Evolutionary conservation across 306 rosid species (phyloP).

Genomic region (Mimosa bimucronata): DNA sequence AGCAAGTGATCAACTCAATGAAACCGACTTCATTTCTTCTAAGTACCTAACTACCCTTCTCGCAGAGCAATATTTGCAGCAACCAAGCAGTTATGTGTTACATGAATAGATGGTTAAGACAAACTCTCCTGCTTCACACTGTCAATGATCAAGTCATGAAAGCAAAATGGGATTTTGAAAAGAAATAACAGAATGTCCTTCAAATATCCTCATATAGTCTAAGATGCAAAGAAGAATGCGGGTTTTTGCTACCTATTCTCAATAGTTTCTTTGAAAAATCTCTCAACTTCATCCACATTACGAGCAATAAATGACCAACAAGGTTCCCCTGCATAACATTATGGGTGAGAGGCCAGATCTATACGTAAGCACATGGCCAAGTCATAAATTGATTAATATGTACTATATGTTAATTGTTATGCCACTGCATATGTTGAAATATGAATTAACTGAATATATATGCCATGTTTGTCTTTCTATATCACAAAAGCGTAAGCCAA

Average conservation of each 20-base stretch:
- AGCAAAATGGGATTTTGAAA: conserved; percentile 2
- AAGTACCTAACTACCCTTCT: background rate
- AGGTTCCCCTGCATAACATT: conserved; percentile 71
- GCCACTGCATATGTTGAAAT: too few relatives aligned
- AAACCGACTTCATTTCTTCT: background rate
- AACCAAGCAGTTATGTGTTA: conserved; percentile 1
- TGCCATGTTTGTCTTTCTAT: too few relatives aligned
- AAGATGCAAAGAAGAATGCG: conserved; percentile 5
- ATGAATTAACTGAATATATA: too few relatives aligned
- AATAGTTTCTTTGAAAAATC: conserved; percentile 80
- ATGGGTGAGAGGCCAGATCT: conserved; percentile 23
- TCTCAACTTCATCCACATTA: conserved; percentile 81
- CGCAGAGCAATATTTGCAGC: background rate
- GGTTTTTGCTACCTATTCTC: conserved; percentile 72
- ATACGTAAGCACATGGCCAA: conserved; percentile 18
- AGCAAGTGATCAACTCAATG: background rate
- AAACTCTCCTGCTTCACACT: conserved; percentile 31
- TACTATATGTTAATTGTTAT: conserved; percentile 15
- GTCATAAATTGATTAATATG: conserved; percentile 9
- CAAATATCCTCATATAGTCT: conserved; percentile 13
- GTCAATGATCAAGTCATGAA: conserved; percentile 8
- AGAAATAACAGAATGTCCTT: conserved; percentile 10
- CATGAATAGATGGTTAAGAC: conserved; percentile 11
- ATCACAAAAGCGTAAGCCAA: too few relatives aligned
- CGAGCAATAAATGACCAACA: conserved; percentile 81